Percentiles rank a stretch among this genome's conserved stretches.
phyloP scores from a whole-genome alignment of 139 green algal species.

The Auxenochlorella pyrenoidosa region DNA sequence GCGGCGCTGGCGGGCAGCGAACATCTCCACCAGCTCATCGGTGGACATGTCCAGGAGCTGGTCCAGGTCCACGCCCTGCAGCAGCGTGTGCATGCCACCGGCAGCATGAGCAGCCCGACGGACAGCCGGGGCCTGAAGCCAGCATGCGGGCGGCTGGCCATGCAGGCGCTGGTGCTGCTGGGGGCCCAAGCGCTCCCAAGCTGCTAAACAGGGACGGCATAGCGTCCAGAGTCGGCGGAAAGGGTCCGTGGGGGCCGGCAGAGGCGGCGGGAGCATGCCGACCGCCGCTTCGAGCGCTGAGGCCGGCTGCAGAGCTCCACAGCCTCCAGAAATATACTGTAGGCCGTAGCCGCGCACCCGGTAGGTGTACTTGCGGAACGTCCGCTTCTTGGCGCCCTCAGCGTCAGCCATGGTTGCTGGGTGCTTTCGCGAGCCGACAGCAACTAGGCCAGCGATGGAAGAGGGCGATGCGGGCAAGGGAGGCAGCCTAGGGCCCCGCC shows the following conservation, averaged over 20 bases:
- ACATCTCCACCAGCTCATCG: conserved; percentile 90
- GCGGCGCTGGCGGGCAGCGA: conserved; percentile 76
- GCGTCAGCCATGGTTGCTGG: conserved; percentile 48
- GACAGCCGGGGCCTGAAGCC: background rate
- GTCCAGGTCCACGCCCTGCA: conserved; percentile 93
- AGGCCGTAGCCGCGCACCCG: conserved; percentile 56
- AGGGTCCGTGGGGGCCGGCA: too few relatives aligned
- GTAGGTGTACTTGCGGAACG: conserved; percentile 93
- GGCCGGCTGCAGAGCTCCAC: background rate
- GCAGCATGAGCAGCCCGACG: background rate
- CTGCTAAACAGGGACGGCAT: too few relatives aligned
- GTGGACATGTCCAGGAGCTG: conserved; percentile 97
- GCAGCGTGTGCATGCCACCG: background rate
- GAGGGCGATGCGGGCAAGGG: background rate
- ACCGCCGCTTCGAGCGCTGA: background rate
- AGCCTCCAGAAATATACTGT: too few relatives aligned
- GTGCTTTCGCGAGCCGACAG: background rate
- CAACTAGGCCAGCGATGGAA: conserved; percentile 1
- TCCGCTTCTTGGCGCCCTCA: conserved; percentile 66
- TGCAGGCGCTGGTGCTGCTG: background rate
- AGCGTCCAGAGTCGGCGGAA: too few relatives aligned
- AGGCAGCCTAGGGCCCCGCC: too few relatives aligned
- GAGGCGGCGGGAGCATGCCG: background rate
- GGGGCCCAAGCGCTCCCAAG: too few relatives aligned
- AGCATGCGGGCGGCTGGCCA: background rate